Base-by-base conservation (phyloP, 2,329 filamentous ascomycete species). In the Neopestalotiopsis rosae region DNA sequence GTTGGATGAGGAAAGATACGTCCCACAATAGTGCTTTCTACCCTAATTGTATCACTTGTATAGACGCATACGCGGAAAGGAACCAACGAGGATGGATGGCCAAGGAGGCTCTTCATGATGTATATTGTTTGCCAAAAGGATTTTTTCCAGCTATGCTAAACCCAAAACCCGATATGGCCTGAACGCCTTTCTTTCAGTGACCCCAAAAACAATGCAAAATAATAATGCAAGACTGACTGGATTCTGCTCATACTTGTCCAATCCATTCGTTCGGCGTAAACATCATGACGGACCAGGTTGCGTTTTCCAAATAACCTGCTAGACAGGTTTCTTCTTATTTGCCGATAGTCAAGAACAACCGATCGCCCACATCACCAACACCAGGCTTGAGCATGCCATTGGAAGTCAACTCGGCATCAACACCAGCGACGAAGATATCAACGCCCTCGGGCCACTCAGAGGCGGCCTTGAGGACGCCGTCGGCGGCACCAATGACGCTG, bases 331-430 rank as follows among this genome's bases (percentile, higher is more conserved):
- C 10, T 10, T 38, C 34, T 38, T 68, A 70, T 52, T 97, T 97
- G 28, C 94, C 95, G 79, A 95, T 88, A 0, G 95, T 97, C 82
- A 97, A 83, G 81, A 95, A 98, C 81, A 98, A 80, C 64, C 95
- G 85, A 82, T 98, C 95, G 1, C 95, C 95, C 68, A 98, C 91
- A 81, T 98, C 95, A 1, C 95, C 95, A 72, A 98, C 76, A 0
- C 95, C 95, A 0, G 95, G 95, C 83, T 92, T 92, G 72, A 98
- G 91, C 94, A 98, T 97, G 9, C 95, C 95, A 72, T 86, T 87
- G n/a, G 87, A 85, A 72, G 94, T 94, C 67, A 96, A 85, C 77
- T 88, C 87, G 71, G 83, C 82, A 80, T 98, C 95, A 24, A 97
- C 86, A 0, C 89, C 94, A 0, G 94, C 95, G 52, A 95, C 85